Evolutionary conservation across 164 flowering plant genomes (phyloP).

Genomic region (Magnolia changhungtana): DNA sequence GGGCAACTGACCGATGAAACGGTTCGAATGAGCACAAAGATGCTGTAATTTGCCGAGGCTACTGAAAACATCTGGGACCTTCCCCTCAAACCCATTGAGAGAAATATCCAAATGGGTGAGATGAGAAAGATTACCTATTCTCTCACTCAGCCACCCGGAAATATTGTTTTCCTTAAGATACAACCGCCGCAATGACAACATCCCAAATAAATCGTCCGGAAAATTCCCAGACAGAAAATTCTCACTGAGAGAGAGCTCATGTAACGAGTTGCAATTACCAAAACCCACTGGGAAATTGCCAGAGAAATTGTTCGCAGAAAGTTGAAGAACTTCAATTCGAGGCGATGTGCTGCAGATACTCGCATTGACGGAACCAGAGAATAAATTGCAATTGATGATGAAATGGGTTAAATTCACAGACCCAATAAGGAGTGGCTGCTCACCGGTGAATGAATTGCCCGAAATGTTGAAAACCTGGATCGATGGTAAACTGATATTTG

Average conservation of each 20-base stretch:
- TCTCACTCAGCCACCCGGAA: conserved; percentile 50
- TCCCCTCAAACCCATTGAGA: conserved; percentile 48
- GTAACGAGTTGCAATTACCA: conserved; percentile 49
- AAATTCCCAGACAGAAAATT: conserved; percentile 55
- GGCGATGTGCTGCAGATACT: conserved; percentile 39
- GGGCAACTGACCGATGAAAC: conserved; percentile 58
- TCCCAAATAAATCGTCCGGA: conserved; percentile 43
- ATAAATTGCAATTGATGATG: conserved; percentile 57
- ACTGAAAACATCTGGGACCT: conserved; percentile 55
- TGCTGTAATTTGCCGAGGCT: conserved; percentile 41
- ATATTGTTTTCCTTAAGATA: conserved; percentile 47
- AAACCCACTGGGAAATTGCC: conserved; percentile 44
- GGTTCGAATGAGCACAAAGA: conserved; percentile 56
- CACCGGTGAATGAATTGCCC: conserved; percentile 51
- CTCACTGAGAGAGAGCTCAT: conserved; percentile 35
- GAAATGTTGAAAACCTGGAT: conserved; percentile 49
- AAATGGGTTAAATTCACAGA: conserved; percentile 41
- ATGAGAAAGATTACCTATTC: conserved; percentile 55
- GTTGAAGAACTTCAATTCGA: conserved; percentile 45
- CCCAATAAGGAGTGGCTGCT: conserved; percentile 27
- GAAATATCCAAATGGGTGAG: conserved; percentile 42
- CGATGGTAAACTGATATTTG: conserved; percentile 33
- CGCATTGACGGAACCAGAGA: conserved; percentile 39
- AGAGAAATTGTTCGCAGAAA: conserved; percentile 48
- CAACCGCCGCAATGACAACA: conserved; percentile 49